Percentiles rank a stretch among this genome's conserved stretches.
Evolutionary conservation across 495 filamentous ascomycete genomes (phyloP).

Genomic region (Xylaria telfairii): DNA sequence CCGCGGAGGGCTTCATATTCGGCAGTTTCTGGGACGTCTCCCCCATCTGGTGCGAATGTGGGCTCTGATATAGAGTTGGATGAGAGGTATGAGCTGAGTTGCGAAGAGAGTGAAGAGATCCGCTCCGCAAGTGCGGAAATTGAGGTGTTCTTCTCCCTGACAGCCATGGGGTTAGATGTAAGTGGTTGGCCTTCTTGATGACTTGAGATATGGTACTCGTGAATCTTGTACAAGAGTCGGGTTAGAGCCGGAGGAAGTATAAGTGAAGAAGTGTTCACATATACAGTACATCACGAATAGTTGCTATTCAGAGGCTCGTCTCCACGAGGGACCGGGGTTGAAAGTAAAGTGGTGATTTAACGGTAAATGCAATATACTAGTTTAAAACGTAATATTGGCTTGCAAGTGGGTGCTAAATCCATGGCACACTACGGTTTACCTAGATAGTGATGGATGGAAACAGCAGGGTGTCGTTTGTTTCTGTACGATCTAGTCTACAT

Average conservation of each 20-base stretch:
- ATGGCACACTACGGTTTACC: not conserved
- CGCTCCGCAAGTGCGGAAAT: slow-evolving; percentile 12
- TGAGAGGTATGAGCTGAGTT: not conserved
- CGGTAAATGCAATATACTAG: not conserved
- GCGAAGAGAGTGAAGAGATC: slow-evolving; percentile 6
- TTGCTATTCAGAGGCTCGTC: not conserved
- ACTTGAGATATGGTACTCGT: not conserved
- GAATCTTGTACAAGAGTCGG: not conserved
- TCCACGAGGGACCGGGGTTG: not conserved
- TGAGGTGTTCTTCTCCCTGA: not conserved
- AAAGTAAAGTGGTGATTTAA: not conserved
- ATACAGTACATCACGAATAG: not conserved
- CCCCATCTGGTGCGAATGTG: not conserved
- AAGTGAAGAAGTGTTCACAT: not conserved
- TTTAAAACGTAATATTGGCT: slow-evolving; percentile 11
- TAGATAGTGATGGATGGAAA: too few relatives aligned
- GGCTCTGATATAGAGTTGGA: not conserved
- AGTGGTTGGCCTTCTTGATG: not conserved
- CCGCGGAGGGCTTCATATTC: slow-evolving; percentile 21
- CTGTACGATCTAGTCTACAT: too few relatives aligned
- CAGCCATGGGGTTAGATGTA: not conserved
- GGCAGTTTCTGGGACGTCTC: slow-evolving; percentile 2
- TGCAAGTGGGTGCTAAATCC: not conserved
- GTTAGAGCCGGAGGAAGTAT: not conserved
- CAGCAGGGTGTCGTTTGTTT: not conserved